Conservation (phyloP, 495 filamentous ascomycete genomes). For the Penicillium cinerascens region DNA sequence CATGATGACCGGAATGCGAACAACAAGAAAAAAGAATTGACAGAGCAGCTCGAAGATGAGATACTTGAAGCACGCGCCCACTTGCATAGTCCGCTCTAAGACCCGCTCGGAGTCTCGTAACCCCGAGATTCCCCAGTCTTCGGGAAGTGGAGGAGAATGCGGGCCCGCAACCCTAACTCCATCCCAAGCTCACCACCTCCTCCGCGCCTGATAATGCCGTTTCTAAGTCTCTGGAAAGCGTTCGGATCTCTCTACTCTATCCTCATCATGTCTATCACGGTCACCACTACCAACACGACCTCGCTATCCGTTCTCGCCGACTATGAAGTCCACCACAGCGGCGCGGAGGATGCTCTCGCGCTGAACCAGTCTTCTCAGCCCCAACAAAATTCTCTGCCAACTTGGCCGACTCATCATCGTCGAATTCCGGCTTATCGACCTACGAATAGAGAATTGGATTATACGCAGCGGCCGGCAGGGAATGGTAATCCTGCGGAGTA, state of each 20-base stretch:
- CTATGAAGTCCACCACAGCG: conserved; percentile 47
- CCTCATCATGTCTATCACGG: conserved; percentile 38
- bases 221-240: neutral
- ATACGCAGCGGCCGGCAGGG: conserved; percentile 38
- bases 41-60: neutral
- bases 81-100: too few species aligned
- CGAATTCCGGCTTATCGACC: conserved; percentile 50
- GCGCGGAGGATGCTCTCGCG: conserved; percentile 6
- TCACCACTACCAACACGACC: conserved; percentile 30
- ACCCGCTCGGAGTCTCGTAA: too few species aligned
- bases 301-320: conserved; percentile 39
- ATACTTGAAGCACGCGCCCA: conserved; percentile 1
- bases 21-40: neutral
- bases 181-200: neutral
- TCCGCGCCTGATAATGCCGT: conserved; percentile 2
- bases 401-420: conserved; percentile 47
- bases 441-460: conserved; percentile 43
- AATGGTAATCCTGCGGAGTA: conserved; percentile 34
- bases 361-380: neutral
- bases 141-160: conserved; percentile 32
- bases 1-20: conserved; percentile 17
- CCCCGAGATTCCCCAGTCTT: conserved; percentile 5
- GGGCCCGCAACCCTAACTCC: conserved; percentile 1
- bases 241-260: neutral
- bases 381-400: neutral